A percentile compares a stretch with the other conserved stretches of the same genome.
These are phyloP conservation scores for Discostella pseudostelligera DNA, from an alignment of 108 stramenopile species.

Conservation along the genomic window DNA sequence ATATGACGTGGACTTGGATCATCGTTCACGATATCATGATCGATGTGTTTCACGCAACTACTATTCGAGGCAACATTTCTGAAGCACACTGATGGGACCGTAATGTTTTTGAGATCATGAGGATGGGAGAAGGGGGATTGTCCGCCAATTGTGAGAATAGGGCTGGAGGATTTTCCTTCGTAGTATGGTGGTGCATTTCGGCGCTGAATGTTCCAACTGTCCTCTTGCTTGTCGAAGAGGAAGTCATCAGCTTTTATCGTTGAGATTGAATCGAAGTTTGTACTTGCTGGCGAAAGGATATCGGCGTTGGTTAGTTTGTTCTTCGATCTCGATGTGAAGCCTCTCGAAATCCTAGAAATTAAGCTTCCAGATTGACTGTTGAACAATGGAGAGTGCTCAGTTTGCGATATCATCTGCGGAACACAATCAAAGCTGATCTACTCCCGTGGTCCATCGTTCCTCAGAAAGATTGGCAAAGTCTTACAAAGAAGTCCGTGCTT, in stretches of 20 bases:
- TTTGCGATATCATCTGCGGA: too few species aligned
- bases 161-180: neutral
- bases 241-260: constrained; percentile 12
- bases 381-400: too few species aligned
- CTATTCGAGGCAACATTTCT: neutral
- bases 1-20: neutral
- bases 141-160: neutral
- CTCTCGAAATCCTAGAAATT: constrained; percentile 21
- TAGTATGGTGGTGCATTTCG: neutral
- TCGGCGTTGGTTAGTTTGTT: neutral
- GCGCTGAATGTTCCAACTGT: constrained; percentile 4
- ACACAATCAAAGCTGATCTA: too few species aligned
- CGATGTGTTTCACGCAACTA: neutral
- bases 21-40: neutral
- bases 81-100: constrained; percentile 2
- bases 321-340: neutral
- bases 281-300: neutral
- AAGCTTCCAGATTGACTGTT: constrained; percentile 9
- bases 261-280: constrained; percentile 1
- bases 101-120: neutral
- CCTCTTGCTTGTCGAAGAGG: neutral
- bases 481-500: too few species aligned
- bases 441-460: too few species aligned
- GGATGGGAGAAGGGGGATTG: neutral
- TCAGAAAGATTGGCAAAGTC: too few species aligned